Evolutionary conservation across 345 rosid species (phyloP), one percentile per base, ranked within the genome.

Genomic region (Aquilaria malaccensis): DNA sequence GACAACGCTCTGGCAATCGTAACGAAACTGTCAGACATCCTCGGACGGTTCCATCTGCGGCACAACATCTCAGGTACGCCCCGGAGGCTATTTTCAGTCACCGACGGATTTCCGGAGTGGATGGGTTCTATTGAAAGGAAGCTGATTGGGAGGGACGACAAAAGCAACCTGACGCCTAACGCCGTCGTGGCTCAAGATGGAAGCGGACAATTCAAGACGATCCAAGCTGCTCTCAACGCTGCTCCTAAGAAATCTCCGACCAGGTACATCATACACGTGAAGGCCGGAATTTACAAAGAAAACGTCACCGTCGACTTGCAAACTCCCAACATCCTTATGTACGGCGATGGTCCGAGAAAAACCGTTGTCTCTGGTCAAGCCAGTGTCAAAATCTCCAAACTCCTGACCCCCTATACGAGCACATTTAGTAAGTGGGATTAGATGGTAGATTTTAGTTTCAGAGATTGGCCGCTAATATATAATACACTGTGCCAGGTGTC

Each of bases 201-300:
- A 2, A 76, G 76, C 50, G 85, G 82, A 4, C 68, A 76, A n/a
- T 79, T 56, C 57, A 81, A 56, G 59, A 74, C 80, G 9, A 75
- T 81, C 5, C 58, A 32, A 11, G 75, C 59, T 7, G 83, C 85
- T 41, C 72, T 83, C 3, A 33, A 43, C 37, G 33, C 32, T 29
- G 69, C 71, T 6, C 77, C 70, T 0, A 72, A 72, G 59, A 69
- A 72, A 59, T 59, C 7, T 2, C 29, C 7, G 5, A 85, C 83
- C 5, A 66, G 85, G 58, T 85, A 77, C 43, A 70, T 83, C 64
- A 80, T 85, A 33, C 79, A 86, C 50, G 84, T 87, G 2, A 87
- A 87, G 80, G 88, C 83, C 13, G 97, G 91, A 52, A 12, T 74
- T 41, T 87, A 89, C 62, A 22, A 62, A 10, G 89, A 87, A 61